Evolutionary conservation across 345 rosid species (phyloP).

Genomic region (Hibiscus tridactylites): DNA sequence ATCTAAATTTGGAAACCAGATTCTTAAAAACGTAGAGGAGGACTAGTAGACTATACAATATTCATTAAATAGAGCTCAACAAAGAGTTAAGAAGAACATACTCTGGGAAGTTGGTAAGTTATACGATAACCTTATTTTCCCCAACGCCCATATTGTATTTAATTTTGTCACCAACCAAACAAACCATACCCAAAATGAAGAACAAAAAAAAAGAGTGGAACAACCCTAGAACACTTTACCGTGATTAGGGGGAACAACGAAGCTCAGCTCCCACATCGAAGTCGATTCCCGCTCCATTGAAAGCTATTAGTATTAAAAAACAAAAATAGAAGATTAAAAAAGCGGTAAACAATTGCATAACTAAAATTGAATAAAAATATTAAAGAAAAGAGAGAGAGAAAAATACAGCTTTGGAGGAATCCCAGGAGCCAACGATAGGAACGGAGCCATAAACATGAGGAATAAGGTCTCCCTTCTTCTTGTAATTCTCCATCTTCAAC

Average conservation of each 20-base stretch:
- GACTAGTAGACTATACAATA: not conserved
- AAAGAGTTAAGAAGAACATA: too few species aligned
- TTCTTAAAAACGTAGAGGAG: not conserved
- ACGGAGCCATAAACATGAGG: slow-evolving; percentile 95
- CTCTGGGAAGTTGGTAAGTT: too few species aligned
- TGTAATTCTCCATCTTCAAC: slow-evolving; percentile 78
- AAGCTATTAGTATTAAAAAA: slow-evolving; percentile 32
- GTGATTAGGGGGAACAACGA: slow-evolving; percentile 96
- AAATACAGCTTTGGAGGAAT: slow-evolving; percentile 78
- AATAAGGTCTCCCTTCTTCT: slow-evolving; percentile 66
- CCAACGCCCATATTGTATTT: not conserved
- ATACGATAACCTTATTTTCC: too few species aligned
- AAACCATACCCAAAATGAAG: not conserved
- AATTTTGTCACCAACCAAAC: slow-evolving; percentile 8
- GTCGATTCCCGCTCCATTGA: slow-evolving; percentile 89
- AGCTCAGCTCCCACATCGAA: slow-evolving; percentile 83
- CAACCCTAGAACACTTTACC: slow-evolving; percentile 30
- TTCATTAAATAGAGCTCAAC: too few species aligned
- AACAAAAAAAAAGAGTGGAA: not conserved
- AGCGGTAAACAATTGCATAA: not conserved
- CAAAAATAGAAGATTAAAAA: not conserved
- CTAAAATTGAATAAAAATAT: too few species aligned
- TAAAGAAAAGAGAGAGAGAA: not conserved
- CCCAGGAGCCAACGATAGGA: slow-evolving; percentile 94
- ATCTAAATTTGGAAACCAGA: not conserved